Base-by-base conservation (phyloP, 371 early-diverging fungal genomes). In the Mucor piriformis region DNA sequence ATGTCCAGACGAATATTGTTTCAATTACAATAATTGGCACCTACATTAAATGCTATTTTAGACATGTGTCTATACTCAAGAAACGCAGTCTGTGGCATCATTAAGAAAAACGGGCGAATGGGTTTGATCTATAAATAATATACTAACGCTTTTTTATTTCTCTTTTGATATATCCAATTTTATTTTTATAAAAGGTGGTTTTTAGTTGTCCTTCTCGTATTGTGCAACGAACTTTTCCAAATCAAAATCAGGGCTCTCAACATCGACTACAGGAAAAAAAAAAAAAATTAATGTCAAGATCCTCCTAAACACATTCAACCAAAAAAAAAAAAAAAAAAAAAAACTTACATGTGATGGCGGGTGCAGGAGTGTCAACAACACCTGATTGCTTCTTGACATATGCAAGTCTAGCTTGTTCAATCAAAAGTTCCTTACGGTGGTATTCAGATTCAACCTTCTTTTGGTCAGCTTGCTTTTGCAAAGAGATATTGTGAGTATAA, bases 401-500 rank as follows among this genome's bases (percentile, higher is more conserved):
- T 61, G 83, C 87, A 55, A 67, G 74, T 78, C 83, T 85, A 44
- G 91, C 91, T 74, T 88, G 72, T 66, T 87, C 83, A 66, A 90
- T 88, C 69, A 90, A 77, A 16, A 79, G 70, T 50, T 86, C 84
- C 78, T 88, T 84, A 66, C 84, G 83, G 37, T 79, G 83, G 63
- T 85, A 84, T 66, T 85, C 86, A 57, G 73, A 61, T 58, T 86
- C 68, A 58, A 77, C 73, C 68, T 82, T 79, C 62, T 78, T 83
- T 63, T 70, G 72, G 50, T 79, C 68, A 40, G 85, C 88, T 61
- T 83, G 73, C 62, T 81, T 81, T 52, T 83, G 77, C 74, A 90
- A 79, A 44, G 83, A 75, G 44, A 81, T 77, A 54, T 87, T 84
- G 76, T 88, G 91, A 47, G 81, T 73, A 67, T 76, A 84, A 40